phyloP scores from a whole-genome alignment of 495 filamentous ascomycete species.

The Penicillium parvum region DNA sequence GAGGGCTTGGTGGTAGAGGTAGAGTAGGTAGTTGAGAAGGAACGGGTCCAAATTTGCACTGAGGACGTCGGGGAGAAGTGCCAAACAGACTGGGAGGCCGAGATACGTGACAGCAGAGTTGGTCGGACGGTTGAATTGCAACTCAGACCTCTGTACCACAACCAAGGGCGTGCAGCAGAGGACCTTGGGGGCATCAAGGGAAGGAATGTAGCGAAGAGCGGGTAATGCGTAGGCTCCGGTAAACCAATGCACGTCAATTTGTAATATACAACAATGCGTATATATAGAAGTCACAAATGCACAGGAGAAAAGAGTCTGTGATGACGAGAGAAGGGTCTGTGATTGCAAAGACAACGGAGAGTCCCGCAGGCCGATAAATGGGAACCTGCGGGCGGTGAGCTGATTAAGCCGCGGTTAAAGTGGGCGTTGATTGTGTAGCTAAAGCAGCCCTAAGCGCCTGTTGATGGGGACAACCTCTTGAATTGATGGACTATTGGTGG shows the following conservation, averaged over 20 bases:
- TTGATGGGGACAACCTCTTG: too few species aligned
- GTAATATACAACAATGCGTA: not conserved
- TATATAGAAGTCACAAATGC: not conserved
- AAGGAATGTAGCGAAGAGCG: conserved; percentile 4
- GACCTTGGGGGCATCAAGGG: conserved; percentile 45
- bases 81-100: conserved; percentile 6
- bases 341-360: too few species aligned
- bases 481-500: too few species aligned
- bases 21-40: conserved; percentile 17
- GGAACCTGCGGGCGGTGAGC: too few species aligned
- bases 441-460: too few species aligned
- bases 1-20: conserved; percentile 21
- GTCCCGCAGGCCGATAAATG: too few species aligned
- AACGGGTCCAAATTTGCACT: conserved; percentile 14
- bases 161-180: conserved; percentile 31
- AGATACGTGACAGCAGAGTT: conserved; percentile 19
- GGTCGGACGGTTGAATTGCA: conserved; percentile 19
- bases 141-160: conserved; percentile 31
- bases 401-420: too few species aligned
- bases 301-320: not conserved
- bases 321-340: conserved; percentile 7
- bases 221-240: conserved; percentile 5
- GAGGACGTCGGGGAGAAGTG: conserved; percentile 17
- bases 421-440: too few species aligned
- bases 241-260: not conserved